phyloP scores from a whole-genome alignment of 805 yeast genomes.

The Yamadazyma laniorum region DNA sequence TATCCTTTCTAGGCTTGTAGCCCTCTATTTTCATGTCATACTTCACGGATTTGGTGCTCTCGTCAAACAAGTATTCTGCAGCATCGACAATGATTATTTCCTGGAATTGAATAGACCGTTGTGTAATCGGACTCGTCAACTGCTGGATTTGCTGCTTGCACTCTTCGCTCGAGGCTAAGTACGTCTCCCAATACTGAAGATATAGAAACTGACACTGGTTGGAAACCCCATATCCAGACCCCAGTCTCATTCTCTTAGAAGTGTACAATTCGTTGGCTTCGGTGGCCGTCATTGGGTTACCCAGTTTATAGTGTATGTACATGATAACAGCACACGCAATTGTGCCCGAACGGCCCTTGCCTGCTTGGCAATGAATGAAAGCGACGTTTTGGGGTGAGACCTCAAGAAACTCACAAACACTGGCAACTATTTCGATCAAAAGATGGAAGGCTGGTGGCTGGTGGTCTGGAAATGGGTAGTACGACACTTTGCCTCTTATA shows the following conservation, averaged over 20 bases:
- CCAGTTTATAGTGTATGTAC: slow-evolving; percentile 27
- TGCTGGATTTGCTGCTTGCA: not conserved
- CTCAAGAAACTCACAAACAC: slow-evolving; percentile 45
- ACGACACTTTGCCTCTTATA: slow-evolving; percentile 31
- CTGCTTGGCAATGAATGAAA: slow-evolving; percentile 82
- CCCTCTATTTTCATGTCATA: not conserved
- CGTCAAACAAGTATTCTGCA: not conserved
- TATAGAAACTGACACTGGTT: slow-evolving; percentile 69
- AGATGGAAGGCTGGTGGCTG: slow-evolving; percentile 63
- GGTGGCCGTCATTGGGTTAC: slow-evolving; percentile 26
- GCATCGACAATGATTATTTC: not conserved
- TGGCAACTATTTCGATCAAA: slow-evolving; percentile 44
- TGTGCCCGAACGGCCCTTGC: slow-evolving; percentile 89
- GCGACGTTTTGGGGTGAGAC: slow-evolving; percentile 47
- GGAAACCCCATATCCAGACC: slow-evolving; percentile 66
- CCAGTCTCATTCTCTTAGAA: slow-evolving; percentile 51
- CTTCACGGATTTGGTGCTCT: not conserved
- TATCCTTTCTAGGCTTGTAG: not conserved
- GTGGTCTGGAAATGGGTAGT: slow-evolving; percentile 73
- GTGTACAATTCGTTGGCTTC: slow-evolving; percentile 57
- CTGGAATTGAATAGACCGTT: not conserved
- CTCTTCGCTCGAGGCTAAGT: not conserved
- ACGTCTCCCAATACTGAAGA: slow-evolving; percentile 49
- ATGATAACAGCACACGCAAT: slow-evolving; percentile 70
- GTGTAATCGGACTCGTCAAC: not conserved